Evolutionary conservation across 139 green algal species (phyloP), one percentile per base, ranked within the genome.

Genomic region (Coelastrella sp.): DNA sequence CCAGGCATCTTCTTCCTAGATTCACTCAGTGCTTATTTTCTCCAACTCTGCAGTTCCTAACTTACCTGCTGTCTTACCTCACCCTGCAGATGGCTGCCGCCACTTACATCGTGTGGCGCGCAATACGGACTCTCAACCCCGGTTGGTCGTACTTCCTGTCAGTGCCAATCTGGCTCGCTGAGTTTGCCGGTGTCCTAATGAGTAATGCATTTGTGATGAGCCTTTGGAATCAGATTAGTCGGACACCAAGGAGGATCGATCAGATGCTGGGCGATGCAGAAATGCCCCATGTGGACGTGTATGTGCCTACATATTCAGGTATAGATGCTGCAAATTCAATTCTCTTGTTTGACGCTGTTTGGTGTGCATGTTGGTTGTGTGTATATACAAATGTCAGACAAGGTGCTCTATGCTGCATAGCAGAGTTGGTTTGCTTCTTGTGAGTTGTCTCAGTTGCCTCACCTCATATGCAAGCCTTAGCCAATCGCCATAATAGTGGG

Each of bases 131-230:
- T 7, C 83, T 89, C 19, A 80, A 79, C 66, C 64, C 83, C 5
- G 83, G 83, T 23, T 89, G 83, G 83, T 76, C 20, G 4, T 89
- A 89, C 83, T 32, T 89, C 32, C 7, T 80, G 11, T 80, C 65
- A 17, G 83, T 89, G 19, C 83, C 83, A 7, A n/a, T 80, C 83
- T 89, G 64, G 64, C 83, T 89, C 64, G 65, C 56, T 4, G 83
- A 66, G 17, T 89, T 89, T 58, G 58, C 47, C 14, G 32, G 32
- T 1, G 32, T 47, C 32, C 32, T 47, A 47, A 65, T 89, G 23
- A 89, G 83, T 66, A 89, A 89, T 23, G 83, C 83, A 3, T 89
- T 89, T 17, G 16, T 89, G 22, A 54, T 75, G 65, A 89, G 83
- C 83, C 22, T 89, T 32, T 89, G 83, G 83, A 89, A 89, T 56